Conservation (phyloP, 2,329 filamentous ascomycete genomes). For the Claviceps sp. region DNA sequence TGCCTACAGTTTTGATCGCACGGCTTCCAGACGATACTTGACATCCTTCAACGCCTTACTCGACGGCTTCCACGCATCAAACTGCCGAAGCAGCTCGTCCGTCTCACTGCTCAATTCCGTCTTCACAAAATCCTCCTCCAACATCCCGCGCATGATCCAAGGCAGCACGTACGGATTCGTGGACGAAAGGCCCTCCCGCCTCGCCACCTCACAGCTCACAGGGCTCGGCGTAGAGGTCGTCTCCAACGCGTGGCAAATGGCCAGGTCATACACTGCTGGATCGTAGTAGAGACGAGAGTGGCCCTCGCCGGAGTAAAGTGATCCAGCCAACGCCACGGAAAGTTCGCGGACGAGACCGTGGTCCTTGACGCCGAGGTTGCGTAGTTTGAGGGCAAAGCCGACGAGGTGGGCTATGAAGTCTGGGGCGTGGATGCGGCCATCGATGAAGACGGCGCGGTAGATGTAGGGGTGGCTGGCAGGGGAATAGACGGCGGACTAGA, state of each 20-base stretch:
- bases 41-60: constrained; percentile 93
- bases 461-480: constrained; percentile 83
- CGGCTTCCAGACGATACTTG: constrained; percentile 83
- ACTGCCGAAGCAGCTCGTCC: constrained; percentile 65
- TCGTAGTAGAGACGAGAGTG: constrained; percentile 93
- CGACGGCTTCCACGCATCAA: constrained; percentile 83
- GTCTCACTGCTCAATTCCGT: constrained; percentile 68
- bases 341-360: constrained; percentile 88
- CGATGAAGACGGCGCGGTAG: constrained; percentile 89
- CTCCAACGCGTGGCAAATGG: constrained; percentile 59
- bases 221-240: constrained; percentile 42
- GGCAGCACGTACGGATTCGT: constrained; percentile 83
- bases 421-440: constrained; percentile 79
- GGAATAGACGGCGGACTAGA: constrained; percentile 71
- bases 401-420: constrained; percentile 91
- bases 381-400: constrained; percentile 82
- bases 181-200: constrained; percentile 25
- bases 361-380: constrained; percentile 84
- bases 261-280: constrained; percentile 67
- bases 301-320: constrained; percentile 80
- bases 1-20: constrained; percentile 62
- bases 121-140: constrained; percentile 86
- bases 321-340: constrained; percentile 76
- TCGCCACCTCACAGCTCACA: constrained; percentile 16
- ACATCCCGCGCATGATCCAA: constrained; percentile 85